Conservation (phyloP, 2,329 filamentous ascomycete genomes). For the Fusarium torulosum region DNA sequence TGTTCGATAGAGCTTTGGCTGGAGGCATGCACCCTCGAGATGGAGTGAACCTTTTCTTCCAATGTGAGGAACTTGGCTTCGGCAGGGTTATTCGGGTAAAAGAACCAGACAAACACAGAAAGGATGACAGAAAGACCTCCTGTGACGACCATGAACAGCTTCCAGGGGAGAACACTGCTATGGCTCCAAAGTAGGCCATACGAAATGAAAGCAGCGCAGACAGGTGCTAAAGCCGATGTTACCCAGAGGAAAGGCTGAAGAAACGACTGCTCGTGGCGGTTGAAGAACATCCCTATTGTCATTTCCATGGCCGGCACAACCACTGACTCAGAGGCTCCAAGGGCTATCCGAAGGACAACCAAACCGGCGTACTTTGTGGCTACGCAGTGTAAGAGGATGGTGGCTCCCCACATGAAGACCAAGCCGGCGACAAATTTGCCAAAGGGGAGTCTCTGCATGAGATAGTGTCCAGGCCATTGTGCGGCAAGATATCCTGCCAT, state of each 20-base stretch:
- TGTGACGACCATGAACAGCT: constrained; percentile 56
- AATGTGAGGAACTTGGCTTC: constrained; percentile 55
- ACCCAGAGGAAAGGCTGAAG: constrained; percentile 53
- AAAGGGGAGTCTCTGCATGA: constrained; percentile 54
- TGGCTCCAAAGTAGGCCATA: constrained; percentile 57
- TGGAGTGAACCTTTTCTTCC: constrained; percentile 57
- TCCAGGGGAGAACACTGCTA: constrained; percentile 52
- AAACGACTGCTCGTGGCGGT: constrained; percentile 51
- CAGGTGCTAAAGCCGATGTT: constrained; percentile 51
- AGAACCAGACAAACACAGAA: constrained; percentile 52
- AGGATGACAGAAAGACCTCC: constrained; percentile 53
- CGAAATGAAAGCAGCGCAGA: constrained; percentile 55
- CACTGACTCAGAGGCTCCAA: constrained; percentile 53
- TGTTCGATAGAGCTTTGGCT: constrained; percentile 55
- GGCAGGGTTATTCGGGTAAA: constrained; percentile 55
- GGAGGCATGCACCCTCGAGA: constrained; percentile 50
- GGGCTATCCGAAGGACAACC: constrained; percentile 53
- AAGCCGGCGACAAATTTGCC: constrained; percentile 52
- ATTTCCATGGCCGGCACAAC: constrained; percentile 58
- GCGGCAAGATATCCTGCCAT: constrained; percentile 12
- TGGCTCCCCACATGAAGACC: constrained; percentile 53
- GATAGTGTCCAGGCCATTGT: constrained; percentile 20
- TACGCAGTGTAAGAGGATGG: constrained; percentile 56
- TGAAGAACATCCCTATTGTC: constrained; percentile 57
- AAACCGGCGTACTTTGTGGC: constrained; percentile 54